A percentile compares a stretch with the other conserved stretches of the same genome.
Evolutionary conservation across 306 rosid genomes (phyloP).

Genomic region (Glycine latifolia): DNA sequence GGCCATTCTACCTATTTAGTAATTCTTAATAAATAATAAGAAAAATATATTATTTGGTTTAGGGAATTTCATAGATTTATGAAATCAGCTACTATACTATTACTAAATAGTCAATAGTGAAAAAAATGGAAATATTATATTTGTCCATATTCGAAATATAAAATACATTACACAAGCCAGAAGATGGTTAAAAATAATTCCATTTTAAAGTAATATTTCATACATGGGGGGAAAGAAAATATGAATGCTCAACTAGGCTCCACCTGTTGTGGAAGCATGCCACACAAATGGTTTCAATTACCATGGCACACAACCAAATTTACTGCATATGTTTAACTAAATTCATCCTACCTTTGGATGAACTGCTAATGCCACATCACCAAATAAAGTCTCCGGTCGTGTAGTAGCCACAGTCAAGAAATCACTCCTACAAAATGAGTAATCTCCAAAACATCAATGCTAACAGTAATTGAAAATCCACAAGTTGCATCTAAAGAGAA

Average conservation of each 20-base stretch:
- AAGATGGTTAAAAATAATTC: conserved; percentile 25
- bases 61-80: conserved; percentile 24
- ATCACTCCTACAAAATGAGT: conserved; percentile 67
- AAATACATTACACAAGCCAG: neutral
- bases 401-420: conserved; percentile 93
- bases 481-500: conserved; percentile 22
- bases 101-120: neutral
- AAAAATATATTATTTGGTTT: conserved; percentile 26
- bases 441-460: conserved; percentile 33
- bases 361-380: conserved; percentile 96
- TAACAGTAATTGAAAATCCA: conserved; percentile 21
- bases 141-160: conserved; percentile 1
- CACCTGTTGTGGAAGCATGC: neutral
- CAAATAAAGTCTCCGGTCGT: conserved; percentile 96
- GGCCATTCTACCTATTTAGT: neutral
- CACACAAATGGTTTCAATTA: conserved; percentile 28
- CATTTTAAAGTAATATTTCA: neutral
- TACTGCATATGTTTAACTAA: conserved; percentile 4
- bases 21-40: conserved; percentile 3
- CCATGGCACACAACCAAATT: conserved; percentile 17
- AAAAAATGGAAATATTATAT: neutral
- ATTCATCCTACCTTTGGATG: conserved; percentile 75
- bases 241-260: conserved; percentile 10
- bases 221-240: neutral
- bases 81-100: neutral